Conservation (phyloP, 495 filamentous ascomycete species). For the Annulohypoxylon stygium region DNA sequence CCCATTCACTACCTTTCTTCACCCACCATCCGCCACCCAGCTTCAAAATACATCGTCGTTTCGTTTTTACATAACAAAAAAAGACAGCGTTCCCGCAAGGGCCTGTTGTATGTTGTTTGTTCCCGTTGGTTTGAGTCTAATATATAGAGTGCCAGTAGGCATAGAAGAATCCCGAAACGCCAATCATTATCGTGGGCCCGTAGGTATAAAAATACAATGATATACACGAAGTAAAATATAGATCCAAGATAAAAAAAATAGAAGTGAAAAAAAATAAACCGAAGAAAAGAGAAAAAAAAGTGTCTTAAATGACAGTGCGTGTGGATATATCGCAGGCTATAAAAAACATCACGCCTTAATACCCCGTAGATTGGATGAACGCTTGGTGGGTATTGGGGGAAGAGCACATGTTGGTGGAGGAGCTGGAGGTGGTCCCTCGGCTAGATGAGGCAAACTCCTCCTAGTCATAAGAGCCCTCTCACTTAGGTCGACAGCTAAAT, state of each 20-base stretch:
- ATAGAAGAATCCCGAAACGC: constrained; percentile 24
- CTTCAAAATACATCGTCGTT: constrained; percentile 3
- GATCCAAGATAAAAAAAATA: not conserved
- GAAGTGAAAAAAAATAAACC: not conserved
- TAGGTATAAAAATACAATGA: constrained; percentile 33
- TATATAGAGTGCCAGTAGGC: constrained; percentile 9
- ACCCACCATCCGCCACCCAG: not conserved
- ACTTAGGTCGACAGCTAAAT: constrained; percentile 47
- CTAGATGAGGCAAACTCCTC: constrained; percentile 70
- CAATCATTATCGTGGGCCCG: constrained; percentile 31
- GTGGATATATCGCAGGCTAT: not conserved
- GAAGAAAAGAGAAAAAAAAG: constrained; percentile 9
- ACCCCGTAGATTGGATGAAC: constrained; percentile 20
- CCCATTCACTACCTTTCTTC: not conserved
- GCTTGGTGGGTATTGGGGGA: constrained; percentile 67
- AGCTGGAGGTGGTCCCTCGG: constrained; percentile 69
- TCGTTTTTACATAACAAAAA: constrained; percentile 16
- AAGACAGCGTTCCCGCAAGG: constrained; percentile 28
- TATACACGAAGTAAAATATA: constrained; percentile 37
- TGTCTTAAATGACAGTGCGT: constrained; percentile 11
- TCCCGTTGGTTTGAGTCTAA: constrained; percentile 1
- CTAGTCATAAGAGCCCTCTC: constrained; percentile 55
- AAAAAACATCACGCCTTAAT: constrained; percentile 16
- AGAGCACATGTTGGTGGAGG: constrained; percentile 75
- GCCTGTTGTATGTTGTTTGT: constrained; percentile 20